Evolutionary conservation across 2,329 filamentous ascomycete genomes (phyloP), one percentile per base, ranked within the genome.

Genomic region (Elsinoe australis): DNA sequence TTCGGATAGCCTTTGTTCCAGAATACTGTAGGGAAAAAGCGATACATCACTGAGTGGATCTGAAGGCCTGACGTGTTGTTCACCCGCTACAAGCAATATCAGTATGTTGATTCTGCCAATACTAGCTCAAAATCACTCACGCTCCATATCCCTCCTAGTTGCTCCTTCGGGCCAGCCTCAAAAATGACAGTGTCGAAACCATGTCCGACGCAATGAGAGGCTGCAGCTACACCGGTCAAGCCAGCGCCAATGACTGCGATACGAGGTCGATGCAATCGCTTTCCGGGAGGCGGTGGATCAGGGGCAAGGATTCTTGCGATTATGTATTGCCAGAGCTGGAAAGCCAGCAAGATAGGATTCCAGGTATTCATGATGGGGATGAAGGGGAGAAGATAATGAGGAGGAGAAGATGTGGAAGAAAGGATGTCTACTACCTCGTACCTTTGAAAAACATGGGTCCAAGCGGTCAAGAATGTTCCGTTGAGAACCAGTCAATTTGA

Each of bases 21-120:
- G 52, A 76, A 72, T 1, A 94, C 78, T 0, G 83, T 84, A 0
- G 87, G 87, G 55, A 90, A 85, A 62, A 94, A 94, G 17, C 87
- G 78, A 64, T 90, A 94, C 86, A 92, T 92, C 50, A 89, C 64
- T 15, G 81, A 86, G 62, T 94, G 85, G 17, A 94, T 89, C 59
- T 92, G 86, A 0, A 94, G 74, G 12, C 84, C 79, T 0, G 85
- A 89, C 0, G 85, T 89, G 45, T 84, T 85, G 67, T 92, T 90
- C 32, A 92, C 85, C 64, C 76, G 75, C 80, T 86, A 51, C 18
- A 19, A 4, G 1, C 2, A 33, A 14, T 36, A 38, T 54, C 49
- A 53, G 41, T 31, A 19, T 22, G 10, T 10, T 21, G 9, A 9
- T 34, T 15, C 33, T 4, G 15, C 22, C 4, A 35, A 24, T 32